These are phyloP conservation scores for Chlorella sp. DNA, from an alignment of 139 green algal genomes.

Conservation along the genomic window DNA sequence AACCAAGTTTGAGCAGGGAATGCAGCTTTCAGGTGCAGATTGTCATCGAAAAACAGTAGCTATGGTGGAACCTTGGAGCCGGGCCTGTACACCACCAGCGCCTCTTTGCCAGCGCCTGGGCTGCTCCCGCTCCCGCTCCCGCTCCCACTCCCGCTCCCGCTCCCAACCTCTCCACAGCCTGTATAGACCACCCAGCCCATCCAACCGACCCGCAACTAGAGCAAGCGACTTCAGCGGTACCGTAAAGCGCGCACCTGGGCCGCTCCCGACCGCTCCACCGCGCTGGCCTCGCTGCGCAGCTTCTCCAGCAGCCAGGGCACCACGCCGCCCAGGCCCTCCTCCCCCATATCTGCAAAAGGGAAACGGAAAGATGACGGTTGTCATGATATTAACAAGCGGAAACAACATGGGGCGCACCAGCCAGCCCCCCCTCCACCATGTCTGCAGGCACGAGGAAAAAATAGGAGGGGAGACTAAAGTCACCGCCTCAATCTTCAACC, in stretches of 20 bases:
- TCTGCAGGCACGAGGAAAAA: too few relatives aligned
- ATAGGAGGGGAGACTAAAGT: background rate
- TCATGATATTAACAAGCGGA: too few relatives aligned
- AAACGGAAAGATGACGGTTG: background rate
- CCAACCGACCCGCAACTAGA: background rate
- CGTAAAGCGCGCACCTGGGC: constrained; percentile 46
- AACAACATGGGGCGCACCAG: background rate
- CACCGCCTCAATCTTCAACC: background rate
- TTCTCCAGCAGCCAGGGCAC: constrained; percentile 90
- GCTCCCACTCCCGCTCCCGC: too few relatives aligned
- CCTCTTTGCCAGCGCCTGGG: too few relatives aligned
- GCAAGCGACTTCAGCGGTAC: background rate
- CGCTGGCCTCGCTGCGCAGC: constrained; percentile 71
- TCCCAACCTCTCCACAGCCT: too few relatives aligned
- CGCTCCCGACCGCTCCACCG: constrained; percentile 71
- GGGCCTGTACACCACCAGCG: too few relatives aligned
- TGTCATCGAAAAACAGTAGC: too few relatives aligned
- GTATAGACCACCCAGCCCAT: background rate
- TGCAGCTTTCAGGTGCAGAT: too few relatives aligned
- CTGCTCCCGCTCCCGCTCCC: too few relatives aligned
- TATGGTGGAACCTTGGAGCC: too few relatives aligned
- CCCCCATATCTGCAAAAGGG: constrained; percentile 73
- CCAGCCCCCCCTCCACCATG: background rate
- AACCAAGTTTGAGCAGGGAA: background rate
- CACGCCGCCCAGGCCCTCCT: constrained; percentile 72